Percentiles rank a stretch among this genome's conserved stretches.
These are phyloP conservation scores for Metarhizium guizhouense DNA, from an alignment of 2,329 filamentous ascomycete species.

Conservation along the genomic window DNA sequence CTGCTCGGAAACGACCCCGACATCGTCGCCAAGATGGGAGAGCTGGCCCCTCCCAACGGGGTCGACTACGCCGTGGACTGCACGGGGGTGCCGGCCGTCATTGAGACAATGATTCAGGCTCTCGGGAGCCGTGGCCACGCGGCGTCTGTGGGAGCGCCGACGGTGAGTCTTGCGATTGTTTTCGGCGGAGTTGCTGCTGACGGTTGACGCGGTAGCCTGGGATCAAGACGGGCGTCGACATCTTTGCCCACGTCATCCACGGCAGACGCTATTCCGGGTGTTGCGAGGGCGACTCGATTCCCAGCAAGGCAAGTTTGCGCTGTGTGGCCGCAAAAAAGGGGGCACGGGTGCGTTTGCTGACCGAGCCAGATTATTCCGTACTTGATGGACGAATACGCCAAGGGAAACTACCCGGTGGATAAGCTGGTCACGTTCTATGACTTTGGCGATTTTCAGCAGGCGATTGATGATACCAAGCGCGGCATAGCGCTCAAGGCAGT, in stretches of 20 bases:
- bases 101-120: constrained; percentile 37
- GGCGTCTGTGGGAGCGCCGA: no score
- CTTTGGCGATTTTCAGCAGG: not conserved
- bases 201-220: not conserved
- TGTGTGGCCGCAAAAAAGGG: no score
- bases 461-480: not conserved
- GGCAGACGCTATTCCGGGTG: constrained; percentile 1
- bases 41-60: constrained; percentile 12
- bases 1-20: no score
- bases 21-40: constrained; percentile 8
- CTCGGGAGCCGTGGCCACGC: constrained; percentile 16
- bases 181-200: no score
- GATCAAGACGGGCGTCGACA: not conserved
- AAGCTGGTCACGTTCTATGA: constrained; percentile 1
- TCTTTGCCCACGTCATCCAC: not conserved
- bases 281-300: constrained; percentile 1
- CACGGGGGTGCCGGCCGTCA: constrained; percentile 25
- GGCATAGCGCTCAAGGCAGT: constrained; percentile 23
- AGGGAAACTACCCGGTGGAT: constrained; percentile 2
- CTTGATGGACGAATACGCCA: not conserved
- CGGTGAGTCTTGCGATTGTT: no score
- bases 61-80: constrained; percentile 24
- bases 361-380: constrained; percentile 1
- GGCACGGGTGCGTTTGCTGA: no score
- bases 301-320: not conserved